phyloP scores from a whole-genome alignment of 2,329 filamentous ascomycete species.

The Fusarium hostae region DNA sequence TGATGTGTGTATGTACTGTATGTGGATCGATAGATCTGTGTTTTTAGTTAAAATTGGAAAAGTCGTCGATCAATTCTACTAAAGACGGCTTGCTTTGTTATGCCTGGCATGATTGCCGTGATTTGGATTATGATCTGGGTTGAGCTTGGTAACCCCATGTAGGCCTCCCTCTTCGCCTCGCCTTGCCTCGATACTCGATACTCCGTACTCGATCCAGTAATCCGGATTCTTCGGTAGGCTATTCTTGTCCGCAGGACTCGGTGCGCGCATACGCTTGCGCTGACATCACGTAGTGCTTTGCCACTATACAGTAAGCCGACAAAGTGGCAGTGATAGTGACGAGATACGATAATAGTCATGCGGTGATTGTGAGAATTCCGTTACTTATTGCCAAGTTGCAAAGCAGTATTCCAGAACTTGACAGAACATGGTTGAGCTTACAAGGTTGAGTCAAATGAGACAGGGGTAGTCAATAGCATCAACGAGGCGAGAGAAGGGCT shows the following conservation, averaged over 20 bases:
- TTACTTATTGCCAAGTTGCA: conserved; percentile 10
- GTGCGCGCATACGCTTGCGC: not conserved
- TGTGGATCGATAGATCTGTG: conserved; percentile 22
- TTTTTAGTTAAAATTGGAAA: conserved; percentile 19
- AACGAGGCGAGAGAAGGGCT: conserved; percentile 8
- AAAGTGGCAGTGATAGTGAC: not conserved
- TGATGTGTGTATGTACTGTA: conserved; percentile 18
- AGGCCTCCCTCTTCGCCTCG: not conserved
- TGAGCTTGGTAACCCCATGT: conserved; percentile 4
- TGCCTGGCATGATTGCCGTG: not conserved
- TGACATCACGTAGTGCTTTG: conserved; percentile 3
- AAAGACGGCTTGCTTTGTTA: conserved; percentile 17
- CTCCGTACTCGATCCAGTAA: not conserved
- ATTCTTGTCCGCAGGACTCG: not conserved
- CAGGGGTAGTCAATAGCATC: conserved; percentile 11
- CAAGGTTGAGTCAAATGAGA: not conserved
- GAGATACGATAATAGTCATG: not conserved
- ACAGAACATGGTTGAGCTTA: conserved; percentile 7
- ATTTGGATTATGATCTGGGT: conserved; percentile 10
- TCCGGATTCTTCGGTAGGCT: not conserved
- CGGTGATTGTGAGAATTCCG: not conserved
- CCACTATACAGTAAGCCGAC: not conserved
- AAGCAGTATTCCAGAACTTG: conserved; percentile 9
- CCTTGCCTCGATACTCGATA: not conserved
- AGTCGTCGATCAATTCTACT: conserved; percentile 19